These are phyloP conservation scores for Elaeis guineensis DNA, from an alignment of 176 grass and related monocot species.

Conservation along the genomic window DNA sequence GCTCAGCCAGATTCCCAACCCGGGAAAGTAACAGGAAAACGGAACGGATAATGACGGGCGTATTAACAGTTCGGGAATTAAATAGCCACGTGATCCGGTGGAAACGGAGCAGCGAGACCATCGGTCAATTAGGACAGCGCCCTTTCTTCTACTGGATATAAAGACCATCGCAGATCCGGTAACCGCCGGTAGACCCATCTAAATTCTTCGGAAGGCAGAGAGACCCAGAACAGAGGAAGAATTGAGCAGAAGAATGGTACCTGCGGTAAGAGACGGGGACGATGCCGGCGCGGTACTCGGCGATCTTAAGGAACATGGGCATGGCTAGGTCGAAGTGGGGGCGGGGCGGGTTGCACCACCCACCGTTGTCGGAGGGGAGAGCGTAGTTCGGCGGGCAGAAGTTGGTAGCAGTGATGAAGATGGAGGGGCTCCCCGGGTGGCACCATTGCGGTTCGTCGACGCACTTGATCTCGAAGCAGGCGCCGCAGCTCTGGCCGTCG, in stretches of 20 bases:
- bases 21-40: too few species aligned
- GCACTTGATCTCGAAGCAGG: constrained; percentile 16
- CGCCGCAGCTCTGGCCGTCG: constrained; percentile 3
- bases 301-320: constrained; percentile 13
- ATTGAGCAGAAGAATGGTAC: background rate
- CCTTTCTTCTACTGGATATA: too few species aligned
- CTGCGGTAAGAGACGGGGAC: constrained; percentile 14
- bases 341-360: constrained; percentile 12
- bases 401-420: constrained; percentile 9
- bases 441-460: background rate
- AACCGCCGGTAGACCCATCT: too few species aligned
- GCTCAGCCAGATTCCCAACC: too few species aligned
- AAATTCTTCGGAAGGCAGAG: too few species aligned
- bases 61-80: too few species aligned
- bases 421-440: constrained; percentile 3
- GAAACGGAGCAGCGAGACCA: too few species aligned
- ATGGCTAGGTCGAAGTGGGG: constrained; percentile 17
- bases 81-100: too few species aligned
- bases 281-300: constrained; percentile 13
- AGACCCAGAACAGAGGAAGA: too few species aligned
- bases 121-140: too few species aligned
- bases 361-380: constrained; percentile 8
- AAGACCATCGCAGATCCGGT: too few species aligned
- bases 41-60: too few species aligned
- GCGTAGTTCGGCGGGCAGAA: constrained; percentile 15